These are phyloP conservation scores for Metschnikowia orientalis DNA, from an alignment of 805 yeast genomes.

Conservation along the genomic window DNA sequence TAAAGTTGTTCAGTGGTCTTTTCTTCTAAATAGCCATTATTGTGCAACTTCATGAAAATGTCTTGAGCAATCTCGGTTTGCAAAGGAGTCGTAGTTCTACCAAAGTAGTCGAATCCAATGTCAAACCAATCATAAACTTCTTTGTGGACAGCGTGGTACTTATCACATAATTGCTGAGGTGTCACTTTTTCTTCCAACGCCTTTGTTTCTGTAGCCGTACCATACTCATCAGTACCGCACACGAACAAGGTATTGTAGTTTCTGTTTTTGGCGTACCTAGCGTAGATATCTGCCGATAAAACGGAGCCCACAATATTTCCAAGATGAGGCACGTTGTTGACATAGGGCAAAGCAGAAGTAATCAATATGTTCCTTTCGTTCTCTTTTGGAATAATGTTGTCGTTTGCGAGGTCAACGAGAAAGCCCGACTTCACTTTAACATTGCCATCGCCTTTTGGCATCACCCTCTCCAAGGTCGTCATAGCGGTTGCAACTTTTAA, in stretches of 20 bases:
- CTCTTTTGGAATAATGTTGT: constrained; percentile 52
- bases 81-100: constrained; percentile 87
- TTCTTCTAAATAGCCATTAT: constrained; percentile 82
- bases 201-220: constrained; percentile 98
- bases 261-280: constrained; percentile 86
- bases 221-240: constrained; percentile 99
- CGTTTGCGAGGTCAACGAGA: constrained; percentile 27
- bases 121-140: constrained; percentile 97
- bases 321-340: constrained; percentile 95
- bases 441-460: constrained; percentile 39
- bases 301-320: constrained; percentile 97
- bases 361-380: constrained; percentile 78
- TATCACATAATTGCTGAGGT: constrained; percentile 86
- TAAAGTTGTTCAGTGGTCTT: constrained; percentile 84
- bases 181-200: constrained; percentile 91
- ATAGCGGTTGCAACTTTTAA: constrained; percentile 43
- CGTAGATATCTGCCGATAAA: constrained; percentile 86
- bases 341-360: constrained; percentile 97
- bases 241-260: constrained; percentile 80
- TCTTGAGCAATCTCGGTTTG: constrained; percentile 97
- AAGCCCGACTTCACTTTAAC: constrained; percentile 29
- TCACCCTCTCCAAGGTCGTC: constrained; percentile 40
- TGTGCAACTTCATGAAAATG: constrained; percentile 69
- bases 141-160: constrained; percentile 79
- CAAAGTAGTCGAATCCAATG: constrained; percentile 90